phyloP scores from a whole-genome alignment of 768 basidiomycete genomes.

The Cubamyces lactineus region DNA sequence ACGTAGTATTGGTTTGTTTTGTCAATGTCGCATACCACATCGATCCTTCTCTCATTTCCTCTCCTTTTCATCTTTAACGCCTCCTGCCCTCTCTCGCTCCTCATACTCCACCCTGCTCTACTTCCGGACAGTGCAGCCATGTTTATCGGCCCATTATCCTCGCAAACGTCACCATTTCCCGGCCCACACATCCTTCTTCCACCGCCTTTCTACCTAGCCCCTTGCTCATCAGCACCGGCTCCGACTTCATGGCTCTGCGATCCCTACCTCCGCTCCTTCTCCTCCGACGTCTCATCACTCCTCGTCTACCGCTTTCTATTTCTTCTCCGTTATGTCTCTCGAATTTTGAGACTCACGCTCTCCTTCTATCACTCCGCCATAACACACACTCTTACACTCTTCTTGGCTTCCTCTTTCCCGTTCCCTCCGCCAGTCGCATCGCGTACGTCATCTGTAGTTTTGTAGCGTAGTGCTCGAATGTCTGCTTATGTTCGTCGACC shows the following conservation, averaged over 20 bases:
- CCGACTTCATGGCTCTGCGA: slow-evolving; percentile 28
- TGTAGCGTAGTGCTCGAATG: slow-evolving; percentile 38
- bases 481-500: slow-evolving; percentile 27
- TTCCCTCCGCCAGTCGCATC: slow-evolving; percentile 19
- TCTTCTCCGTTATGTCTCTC: slow-evolving; percentile 5
- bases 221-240: slow-evolving; percentile 30
- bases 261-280: slow-evolving; percentile 32
- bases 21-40: slow-evolving; percentile 22
- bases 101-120: slow-evolving; percentile 14
- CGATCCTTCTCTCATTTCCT: slow-evolving; percentile 1
- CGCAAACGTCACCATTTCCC: slow-evolving; percentile 25
- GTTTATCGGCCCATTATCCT: slow-evolving; percentile 36
- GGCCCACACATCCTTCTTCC: slow-evolving; percentile 10
- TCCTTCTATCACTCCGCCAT: slow-evolving; percentile 4
- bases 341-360: not conserved
- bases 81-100: not conserved
- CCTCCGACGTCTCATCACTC: slow-evolving; percentile 33
- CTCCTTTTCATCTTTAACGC: not conserved
- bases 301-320: slow-evolving; percentile 21
- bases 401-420: slow-evolving; percentile 7
- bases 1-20: slow-evolving; percentile 27
- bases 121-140: slow-evolving; percentile 21
- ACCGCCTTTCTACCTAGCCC: slow-evolving; percentile 23
- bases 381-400: slow-evolving; percentile 1
- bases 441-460: slow-evolving; percentile 36